Percentiles rank a stretch among this genome's conserved stretches.
phyloP scores from a whole-genome alignment of 192 early-diverging fungal species.

The Backusella liffmaniae region DNA sequence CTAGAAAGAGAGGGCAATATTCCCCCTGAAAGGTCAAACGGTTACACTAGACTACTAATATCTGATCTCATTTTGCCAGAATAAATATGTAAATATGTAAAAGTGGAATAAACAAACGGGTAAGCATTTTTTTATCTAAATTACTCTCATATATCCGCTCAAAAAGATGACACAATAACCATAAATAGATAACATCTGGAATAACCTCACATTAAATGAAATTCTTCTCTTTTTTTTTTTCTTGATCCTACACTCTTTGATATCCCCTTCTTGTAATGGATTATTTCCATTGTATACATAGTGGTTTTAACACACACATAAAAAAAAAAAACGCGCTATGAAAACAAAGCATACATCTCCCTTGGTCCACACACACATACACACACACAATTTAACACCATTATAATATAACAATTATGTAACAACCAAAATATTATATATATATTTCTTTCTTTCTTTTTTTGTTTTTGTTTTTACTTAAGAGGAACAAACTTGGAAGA shows the following conservation, averaged over 20 bases:
- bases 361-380: neutral
- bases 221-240: neutral
- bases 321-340: neutral
- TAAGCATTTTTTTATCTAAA: neutral
- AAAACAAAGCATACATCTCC: neutral
- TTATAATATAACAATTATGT: neutral
- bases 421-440: conserved; percentile 4
- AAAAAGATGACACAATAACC: neutral
- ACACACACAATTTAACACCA: neutral
- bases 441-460: neutral
- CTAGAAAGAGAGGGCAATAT: neutral
- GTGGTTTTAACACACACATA: neutral
- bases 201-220: neutral
- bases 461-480: conserved; percentile 56
- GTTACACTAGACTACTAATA: neutral
- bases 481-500: conserved; percentile 92
- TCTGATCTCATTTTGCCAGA: neutral
- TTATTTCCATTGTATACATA: no score
- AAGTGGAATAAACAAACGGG: neutral
- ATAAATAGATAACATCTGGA: neutral
- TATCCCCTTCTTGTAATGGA: neutral
- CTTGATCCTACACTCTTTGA: neutral
- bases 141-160: neutral
- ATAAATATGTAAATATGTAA: conserved; percentile 4
- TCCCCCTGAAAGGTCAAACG: neutral